Conservation (phyloP, 305 asterid species). For the Coffea humblotiana region DNA sequence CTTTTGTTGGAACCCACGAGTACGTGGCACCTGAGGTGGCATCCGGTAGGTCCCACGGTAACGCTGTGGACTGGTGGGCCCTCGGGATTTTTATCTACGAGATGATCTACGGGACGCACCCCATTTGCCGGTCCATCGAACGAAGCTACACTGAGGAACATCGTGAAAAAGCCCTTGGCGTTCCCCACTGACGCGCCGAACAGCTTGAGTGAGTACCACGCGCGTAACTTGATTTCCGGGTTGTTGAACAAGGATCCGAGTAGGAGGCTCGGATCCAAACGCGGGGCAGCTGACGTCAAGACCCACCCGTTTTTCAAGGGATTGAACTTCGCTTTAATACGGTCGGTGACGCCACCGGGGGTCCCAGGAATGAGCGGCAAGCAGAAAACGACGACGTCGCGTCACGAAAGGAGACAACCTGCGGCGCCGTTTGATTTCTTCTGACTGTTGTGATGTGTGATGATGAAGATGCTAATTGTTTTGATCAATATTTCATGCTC, state of each 20-base stretch:
- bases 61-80: conserved; percentile 98
- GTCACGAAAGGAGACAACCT: conserved; percentile 11
- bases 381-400: conserved; percentile 35
- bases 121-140: conserved; percentile 68
- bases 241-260: conserved; percentile 66
- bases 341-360: conserved; percentile 66
- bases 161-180: conserved; percentile 40
- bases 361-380: conserved; percentile 43
- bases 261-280: conserved; percentile 69
- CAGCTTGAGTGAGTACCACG: conserved; percentile 47
- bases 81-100: conserved; percentile 80
- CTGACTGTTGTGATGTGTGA: conserved; percentile 22
- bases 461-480: not conserved
- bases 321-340: conserved; percentile 71
- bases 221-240: conserved; percentile 57
- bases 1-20: conserved; percentile 94
- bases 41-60: conserved; percentile 75
- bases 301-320: conserved; percentile 81
- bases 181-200: conserved; percentile 52
- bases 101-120: conserved; percentile 76
- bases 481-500: not conserved
- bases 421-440: conserved; percentile 51
- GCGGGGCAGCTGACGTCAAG: conserved; percentile 85
- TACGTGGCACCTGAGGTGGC: conserved; percentile 97
- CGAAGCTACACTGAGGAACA: conserved; percentile 57